Evolutionary conservation across 805 yeast genomes (phyloP), one percentile per base, ranked within the genome.

Genomic region (Schwanniomyces pseudopolymorphus): DNA sequence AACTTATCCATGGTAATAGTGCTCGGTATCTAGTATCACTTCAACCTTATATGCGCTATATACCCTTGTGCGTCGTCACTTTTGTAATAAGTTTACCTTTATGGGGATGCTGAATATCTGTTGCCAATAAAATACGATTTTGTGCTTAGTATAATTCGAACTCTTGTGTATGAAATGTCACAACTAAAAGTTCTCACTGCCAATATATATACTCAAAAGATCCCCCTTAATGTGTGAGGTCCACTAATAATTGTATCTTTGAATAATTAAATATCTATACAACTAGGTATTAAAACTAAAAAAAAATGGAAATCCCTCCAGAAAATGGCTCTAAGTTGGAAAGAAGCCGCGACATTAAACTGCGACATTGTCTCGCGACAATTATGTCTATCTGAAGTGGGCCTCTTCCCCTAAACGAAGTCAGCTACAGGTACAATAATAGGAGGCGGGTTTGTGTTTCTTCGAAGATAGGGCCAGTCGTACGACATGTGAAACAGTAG

Each of bases 1-100:
- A 67, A 50, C 46, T 59, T 60, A 26, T 64, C 66, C 72, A 66
- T 67, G 38, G 42, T 48, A 26, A 36, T 36, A 19, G 19, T 31
- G 35, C 35, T 31, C 17, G 35, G 35, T 31, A 17, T 31, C 35
- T 31, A 31, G 35, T 31, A 31, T 31, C 35, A 31, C 17, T 19
- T 31, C 35, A 16, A 31, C 19, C 35, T 10, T 31, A 19, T 14
- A 31, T 31, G 35, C 16, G 35, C 35, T 31, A 31, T 31, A 31
- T 31, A 31, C 35, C 19, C 20, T 16, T 31, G 35, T 31, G 16
- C 19, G 19, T 31, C 35, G 35, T 31, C 35, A 31, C 35, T 31
- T 31, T 31, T 7, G 35, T 14, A 31, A 16, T 31, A 31, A 14
- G 35, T 31, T 31, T 14, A 17, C 9, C 35, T 31, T 31, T 14